A percentile compares a stretch with the other conserved stretches of the same genome.
phyloP scores from a whole-genome alignment of 805 yeast genomes.

The Wickerhamiella hasegawae region DNA sequence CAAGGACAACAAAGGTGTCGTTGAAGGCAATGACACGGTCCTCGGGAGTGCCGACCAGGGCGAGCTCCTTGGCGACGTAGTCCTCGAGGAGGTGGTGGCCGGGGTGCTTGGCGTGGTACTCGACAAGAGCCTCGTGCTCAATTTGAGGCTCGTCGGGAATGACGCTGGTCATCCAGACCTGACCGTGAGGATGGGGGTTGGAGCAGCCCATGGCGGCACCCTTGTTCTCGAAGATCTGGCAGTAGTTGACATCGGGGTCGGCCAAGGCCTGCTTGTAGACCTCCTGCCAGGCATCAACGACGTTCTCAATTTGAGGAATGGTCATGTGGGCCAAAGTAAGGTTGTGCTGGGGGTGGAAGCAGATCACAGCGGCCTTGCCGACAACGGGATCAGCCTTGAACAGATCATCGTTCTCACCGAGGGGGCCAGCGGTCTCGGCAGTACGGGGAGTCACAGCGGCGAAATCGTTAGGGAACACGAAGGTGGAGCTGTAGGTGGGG shows the following conservation, averaged over 20 bases:
- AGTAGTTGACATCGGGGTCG: constrained; percentile 31
- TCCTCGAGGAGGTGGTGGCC: constrained; percentile 45
- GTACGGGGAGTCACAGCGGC: constrained; percentile 40
- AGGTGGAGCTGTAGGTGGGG: constrained; percentile 42
- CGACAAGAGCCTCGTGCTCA: constrained; percentile 36
- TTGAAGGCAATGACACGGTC: constrained; percentile 42
- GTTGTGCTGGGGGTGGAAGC: constrained; percentile 56
- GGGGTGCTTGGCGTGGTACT: constrained; percentile 29
- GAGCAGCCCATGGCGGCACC: constrained; percentile 75
- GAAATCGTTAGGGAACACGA: constrained; percentile 49
- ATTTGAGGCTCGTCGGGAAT: constrained; percentile 51
- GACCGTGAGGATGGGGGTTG: constrained; percentile 72
- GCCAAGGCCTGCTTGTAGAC: constrained; percentile 30
- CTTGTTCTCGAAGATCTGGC: constrained; percentile 64
- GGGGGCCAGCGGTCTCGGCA: constrained; percentile 6
- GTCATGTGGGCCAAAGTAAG: constrained; percentile 50
- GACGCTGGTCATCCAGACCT: constrained; percentile 56
- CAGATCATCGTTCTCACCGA: constrained; percentile 27
- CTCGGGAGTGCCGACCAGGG: constrained; percentile 12
- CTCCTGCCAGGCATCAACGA: constrained; percentile 46
- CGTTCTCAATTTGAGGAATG: constrained; percentile 26
- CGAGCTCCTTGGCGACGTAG: constrained; percentile 40
- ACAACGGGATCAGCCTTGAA: constrained; percentile 41
- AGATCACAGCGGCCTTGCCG: constrained; percentile 56
- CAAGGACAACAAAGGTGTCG: constrained; percentile 48